Base-by-base conservation (phyloP, 2,329 filamentous ascomycete species). In the Talaromyces islandicus region DNA sequence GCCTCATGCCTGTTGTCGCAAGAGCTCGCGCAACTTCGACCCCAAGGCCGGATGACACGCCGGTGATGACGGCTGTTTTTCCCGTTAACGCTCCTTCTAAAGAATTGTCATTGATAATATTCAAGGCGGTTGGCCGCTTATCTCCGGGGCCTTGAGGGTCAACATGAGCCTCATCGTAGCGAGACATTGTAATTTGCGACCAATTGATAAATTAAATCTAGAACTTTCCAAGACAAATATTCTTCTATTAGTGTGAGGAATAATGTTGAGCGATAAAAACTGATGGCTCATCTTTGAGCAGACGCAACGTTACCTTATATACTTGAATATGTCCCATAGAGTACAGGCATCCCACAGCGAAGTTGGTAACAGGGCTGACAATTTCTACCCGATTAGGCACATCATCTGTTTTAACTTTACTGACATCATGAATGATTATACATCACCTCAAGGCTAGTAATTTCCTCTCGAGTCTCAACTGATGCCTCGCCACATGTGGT, bases 121-220 rank as follows among this genome's bases (percentile, higher is more conserved):
- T 48, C 35, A 60, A 43, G 14, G 59, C 55, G 35, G 59, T 57
- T 60, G 59, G 59, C 17, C 59, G 54, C 35, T 48, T 48, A n/a
- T 60, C 55, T 11, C 59, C 59, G 2, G 59, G 54, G 3, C 59
- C 59, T 12, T 60, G 54, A 24, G 59, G 35, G 38, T 57, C 19
- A 6, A 14, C 38, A 25, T 60, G 55, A 24, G 35, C 54, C 35
- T 25, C 9, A 14, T 54, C 54, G n/a, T 60, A 60, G 24, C 48
- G 59, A 56, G 54, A 17, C 53, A 57, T 55, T 5, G 19, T 10
- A 54, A 5, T 53, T 6, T 25, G n/a, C 30, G 32, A 35, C 4
- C 32, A 10, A 3, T 35, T 48, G 24, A 25, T 48, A 24, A 10
- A 11, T 48, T 48, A 10, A 11, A 48, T 7, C 3, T 24, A 0